These are phyloP conservation scores for Microthlaspi erraticum DNA, from an alignment of 345 rosid species.

Conservation along the genomic window DNA sequence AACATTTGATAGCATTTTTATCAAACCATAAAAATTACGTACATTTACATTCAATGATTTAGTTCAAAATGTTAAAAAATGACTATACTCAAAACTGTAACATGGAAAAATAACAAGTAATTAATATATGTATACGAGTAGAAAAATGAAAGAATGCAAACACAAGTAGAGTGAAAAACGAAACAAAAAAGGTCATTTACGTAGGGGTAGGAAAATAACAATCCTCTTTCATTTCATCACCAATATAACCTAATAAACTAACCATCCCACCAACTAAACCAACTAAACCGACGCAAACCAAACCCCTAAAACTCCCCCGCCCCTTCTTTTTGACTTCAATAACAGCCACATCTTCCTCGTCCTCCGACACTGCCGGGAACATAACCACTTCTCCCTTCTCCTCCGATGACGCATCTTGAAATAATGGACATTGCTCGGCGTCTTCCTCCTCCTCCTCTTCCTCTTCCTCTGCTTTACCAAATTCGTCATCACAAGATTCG, in stretches of 20 bases:
- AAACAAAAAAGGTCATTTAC: background rate
- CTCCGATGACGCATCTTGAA: conserved; percentile 26
- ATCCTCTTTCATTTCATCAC: conserved; percentile 13
- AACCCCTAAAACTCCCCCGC: conserved; percentile 13
- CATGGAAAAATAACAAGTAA: background rate
- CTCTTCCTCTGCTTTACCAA: conserved; percentile 5
- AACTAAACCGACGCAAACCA: conserved; percentile 32
- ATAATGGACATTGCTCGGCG: conserved; percentile 21
- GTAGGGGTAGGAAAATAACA: conserved; percentile 18
- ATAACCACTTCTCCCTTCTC: background rate
- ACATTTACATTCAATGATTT: background rate
- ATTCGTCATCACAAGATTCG: background rate
- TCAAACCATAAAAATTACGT: background rate
- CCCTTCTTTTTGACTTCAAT: conserved; percentile 16
- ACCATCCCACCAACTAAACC: conserved; percentile 24
- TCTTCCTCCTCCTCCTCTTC: conserved; percentile 1
- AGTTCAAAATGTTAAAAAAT: background rate
- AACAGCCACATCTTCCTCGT: conserved; percentile 22
- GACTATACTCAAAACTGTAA: background rate
- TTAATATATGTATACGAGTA: background rate
- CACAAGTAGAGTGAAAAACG: background rate
- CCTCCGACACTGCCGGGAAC: background rate
- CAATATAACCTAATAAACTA: conserved; percentile 7
- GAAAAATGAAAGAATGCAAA: conserved; percentile 16
- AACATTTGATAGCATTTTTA: background rate